Evolutionary conservation across 495 filamentous ascomycete genomes (phyloP), one percentile per base, ranked within the genome.

Genomic region (Extremus antarcticus): DNA sequence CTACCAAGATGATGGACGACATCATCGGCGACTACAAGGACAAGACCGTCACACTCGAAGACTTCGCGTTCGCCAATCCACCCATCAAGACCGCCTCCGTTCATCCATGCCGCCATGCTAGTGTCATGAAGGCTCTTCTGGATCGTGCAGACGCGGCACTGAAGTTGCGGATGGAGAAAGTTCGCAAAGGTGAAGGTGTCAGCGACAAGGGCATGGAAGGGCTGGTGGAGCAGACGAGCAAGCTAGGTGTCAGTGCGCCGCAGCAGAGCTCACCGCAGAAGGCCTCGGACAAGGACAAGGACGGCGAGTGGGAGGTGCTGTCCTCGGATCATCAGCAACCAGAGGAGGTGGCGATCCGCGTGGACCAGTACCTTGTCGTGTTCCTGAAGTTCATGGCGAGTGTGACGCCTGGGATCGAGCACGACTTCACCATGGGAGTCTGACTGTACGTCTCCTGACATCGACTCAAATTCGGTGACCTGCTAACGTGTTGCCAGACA

Each of bases 1-100:
- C 92, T 1, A 79, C 85, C 22, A 76, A 85, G 22, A 97, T 99
- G 94, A 95, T 97, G 86, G 92, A 99, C 66, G 94, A 99, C 63
- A 97, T 99, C 63, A 86, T 96, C 25, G 91, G 94, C 63, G 94
- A 99, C 76, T 99, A 99, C 76, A 94, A 95, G 66, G 91, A 97
- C 72, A 99, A 99, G 74, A 99, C 92, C 8, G 92, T 99, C 56
- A 99, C 94, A 16, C 81, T 97, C 40, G 94, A 99, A 69, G 88
- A 95, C 67, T 99, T 99, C 68, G 89, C 89, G 22, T 94, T 90
- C 75, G 90, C 87, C 64, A 84, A 87, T 48, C 71, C 75, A 10
- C 77, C 77, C 55, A 79, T 95, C 61, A 94, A 94, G 74, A 99
- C 95, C 84, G 94, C 92, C 25, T 89, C 83, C 53, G 86, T 99